Evolutionary conservation across 805 yeast genomes (phyloP).

Genomic region (Starmerella bombi): DNA sequence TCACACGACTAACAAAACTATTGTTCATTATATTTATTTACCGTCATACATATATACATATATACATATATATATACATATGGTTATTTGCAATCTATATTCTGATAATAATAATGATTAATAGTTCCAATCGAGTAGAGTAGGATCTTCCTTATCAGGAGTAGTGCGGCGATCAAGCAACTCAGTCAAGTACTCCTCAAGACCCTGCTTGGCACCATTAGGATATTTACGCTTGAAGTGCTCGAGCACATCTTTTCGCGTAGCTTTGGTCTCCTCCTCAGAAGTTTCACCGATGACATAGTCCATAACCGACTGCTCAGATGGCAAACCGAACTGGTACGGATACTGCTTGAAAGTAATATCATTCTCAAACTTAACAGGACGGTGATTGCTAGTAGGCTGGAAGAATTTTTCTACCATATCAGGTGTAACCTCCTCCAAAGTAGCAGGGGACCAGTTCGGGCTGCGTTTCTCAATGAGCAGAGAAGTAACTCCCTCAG

Average conservation of each 20-base stretch:
- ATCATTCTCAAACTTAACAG: slow-evolving; percentile 25
- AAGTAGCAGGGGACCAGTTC: slow-evolving; percentile 35
- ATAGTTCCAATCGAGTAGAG: slow-evolving; percentile 38
- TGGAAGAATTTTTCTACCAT: slow-evolving; percentile 23
- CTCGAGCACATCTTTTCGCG: slow-evolving; percentile 51
- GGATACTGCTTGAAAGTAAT: slow-evolving; percentile 39
- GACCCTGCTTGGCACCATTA: slow-evolving; percentile 41
- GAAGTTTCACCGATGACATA: slow-evolving; percentile 61
- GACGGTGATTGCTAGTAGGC: slow-evolving; percentile 26
- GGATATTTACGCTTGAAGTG: slow-evolving; percentile 35
- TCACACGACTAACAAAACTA: too few relatives aligned
- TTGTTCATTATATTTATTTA: too few relatives aligned
- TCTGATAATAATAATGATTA: too few relatives aligned
- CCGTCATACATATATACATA: too few relatives aligned
- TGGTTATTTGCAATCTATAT: too few relatives aligned
- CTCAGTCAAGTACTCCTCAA: slow-evolving; percentile 43
- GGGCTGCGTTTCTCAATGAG: slow-evolving; percentile 45
- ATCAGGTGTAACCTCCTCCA: slow-evolving; percentile 28
- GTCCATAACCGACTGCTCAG: slow-evolving; percentile 46
- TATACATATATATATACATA: too few relatives aligned
- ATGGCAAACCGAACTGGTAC: slow-evolving; percentile 66
- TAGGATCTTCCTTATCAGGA: slow-evolving; percentile 32
- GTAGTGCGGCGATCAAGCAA: slow-evolving; percentile 47
- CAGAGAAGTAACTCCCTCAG: slow-evolving; percentile 35
- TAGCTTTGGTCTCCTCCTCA: slow-evolving; percentile 53